Evolutionary conservation across 371 early-diverging fungal species (phyloP).

Genomic region (Chytridium lagenaria): DNA sequence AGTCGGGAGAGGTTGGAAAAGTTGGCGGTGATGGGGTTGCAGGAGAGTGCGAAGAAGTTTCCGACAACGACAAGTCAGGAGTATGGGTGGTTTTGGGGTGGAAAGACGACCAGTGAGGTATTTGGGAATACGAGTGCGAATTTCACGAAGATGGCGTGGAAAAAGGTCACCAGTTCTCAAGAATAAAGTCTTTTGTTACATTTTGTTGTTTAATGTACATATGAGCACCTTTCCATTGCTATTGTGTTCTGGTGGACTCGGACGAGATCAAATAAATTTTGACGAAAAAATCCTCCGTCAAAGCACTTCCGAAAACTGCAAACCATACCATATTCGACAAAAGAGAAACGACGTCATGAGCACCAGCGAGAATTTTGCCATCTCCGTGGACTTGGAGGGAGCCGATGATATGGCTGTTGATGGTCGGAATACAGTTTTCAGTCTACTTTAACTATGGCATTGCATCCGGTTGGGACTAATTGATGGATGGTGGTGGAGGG

Average conservation of each 20-base stretch:
- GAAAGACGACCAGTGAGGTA: conserved; percentile 30
- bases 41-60: background rate
- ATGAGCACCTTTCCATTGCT: background rate
- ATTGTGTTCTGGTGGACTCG: background rate
- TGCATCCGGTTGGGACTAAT: too few species aligned
- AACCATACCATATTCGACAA: background rate
- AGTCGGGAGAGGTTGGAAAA: too few species aligned
- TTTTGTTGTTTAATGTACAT: background rate
- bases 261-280: background rate
- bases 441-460: background rate
- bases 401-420: conserved; percentile 64
- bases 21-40: too few species aligned
- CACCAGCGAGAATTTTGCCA: conserved; percentile 38
- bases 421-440: background rate
- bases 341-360: background rate
- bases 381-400: conserved; percentile 57
- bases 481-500: too few species aligned
- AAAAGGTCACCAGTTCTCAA: background rate
- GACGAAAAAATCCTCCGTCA: background rate
- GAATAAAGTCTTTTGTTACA: background rate
- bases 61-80: conserved; percentile 38
- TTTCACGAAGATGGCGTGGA: conserved; percentile 37
- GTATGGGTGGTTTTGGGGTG: conserved; percentile 38
- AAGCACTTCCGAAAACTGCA: background rate
- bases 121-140: conserved; percentile 45